phyloP scores from a whole-genome alignment of 768 basidiomycete genomes.

The Mrakia frigida region DNA sequence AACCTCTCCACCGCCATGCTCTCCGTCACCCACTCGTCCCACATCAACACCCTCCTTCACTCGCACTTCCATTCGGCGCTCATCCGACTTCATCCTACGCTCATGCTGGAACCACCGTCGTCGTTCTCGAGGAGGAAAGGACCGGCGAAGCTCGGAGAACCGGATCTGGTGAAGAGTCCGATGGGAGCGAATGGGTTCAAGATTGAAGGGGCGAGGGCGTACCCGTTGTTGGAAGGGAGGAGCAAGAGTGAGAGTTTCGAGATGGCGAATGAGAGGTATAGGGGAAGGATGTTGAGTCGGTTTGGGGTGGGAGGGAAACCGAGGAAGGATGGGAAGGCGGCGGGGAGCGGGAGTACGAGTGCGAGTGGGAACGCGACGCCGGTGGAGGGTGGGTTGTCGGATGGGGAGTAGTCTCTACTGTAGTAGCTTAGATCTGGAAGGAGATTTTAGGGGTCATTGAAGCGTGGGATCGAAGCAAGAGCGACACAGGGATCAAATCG shows the following conservation, averaged over 20 bases:
- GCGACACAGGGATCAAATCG: no score
- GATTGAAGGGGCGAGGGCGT: conserved; percentile 52
- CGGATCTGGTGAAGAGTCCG: conserved; percentile 44
- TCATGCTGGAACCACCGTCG: conserved; percentile 6
- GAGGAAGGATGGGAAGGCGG: neutral
- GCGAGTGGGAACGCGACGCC: neutral
- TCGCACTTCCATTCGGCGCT: conserved; percentile 28
- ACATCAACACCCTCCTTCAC: conserved; percentile 45
- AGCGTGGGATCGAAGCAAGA: no score
- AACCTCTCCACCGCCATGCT: conserved; percentile 32
- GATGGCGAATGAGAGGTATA: conserved; percentile 72
- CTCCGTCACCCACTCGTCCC: conserved; percentile 48
- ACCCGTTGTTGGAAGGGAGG: conserved; percentile 62
- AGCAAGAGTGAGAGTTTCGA: conserved; percentile 66
- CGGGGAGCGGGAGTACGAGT: neutral
- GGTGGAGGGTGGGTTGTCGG: neutral
- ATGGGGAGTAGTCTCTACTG: neutral
- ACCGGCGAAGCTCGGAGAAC: neutral
- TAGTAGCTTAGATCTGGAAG: no score
- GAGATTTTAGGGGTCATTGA: neutral
- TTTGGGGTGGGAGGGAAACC: conserved; percentile 11
- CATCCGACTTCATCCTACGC: conserved; percentile 12
- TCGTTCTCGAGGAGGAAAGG: neutral
- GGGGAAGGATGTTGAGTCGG: conserved; percentile 49
- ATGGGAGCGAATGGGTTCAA: conserved; percentile 67